Conservation (phyloP, 2,329 filamentous ascomycete genomes). For the Colletotrichum camelliae region DNA sequence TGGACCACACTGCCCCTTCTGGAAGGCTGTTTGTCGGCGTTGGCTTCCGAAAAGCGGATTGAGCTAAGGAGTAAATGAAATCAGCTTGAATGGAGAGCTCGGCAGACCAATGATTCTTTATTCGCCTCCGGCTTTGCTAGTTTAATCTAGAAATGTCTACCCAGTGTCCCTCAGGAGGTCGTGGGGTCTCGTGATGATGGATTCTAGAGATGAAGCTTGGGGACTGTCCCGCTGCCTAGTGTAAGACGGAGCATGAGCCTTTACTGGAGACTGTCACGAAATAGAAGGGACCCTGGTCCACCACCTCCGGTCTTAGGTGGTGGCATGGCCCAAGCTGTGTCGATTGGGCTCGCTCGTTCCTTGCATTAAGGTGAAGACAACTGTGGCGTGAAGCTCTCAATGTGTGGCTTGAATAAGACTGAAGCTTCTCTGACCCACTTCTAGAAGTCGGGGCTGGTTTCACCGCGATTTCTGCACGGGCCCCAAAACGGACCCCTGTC, state of each 20-base stretch:
- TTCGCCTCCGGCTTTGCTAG: neutral
- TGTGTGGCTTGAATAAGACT: neutral
- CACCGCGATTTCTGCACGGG: conserved; percentile 19
- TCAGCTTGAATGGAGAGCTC: neutral
- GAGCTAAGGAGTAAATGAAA: neutral
- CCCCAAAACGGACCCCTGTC: conserved; percentile 6
- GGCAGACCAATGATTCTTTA: neutral
- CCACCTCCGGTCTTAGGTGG: neutral
- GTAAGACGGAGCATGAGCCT: neutral
- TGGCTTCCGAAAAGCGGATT: neutral
- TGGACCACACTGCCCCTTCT: conserved; percentile 2
- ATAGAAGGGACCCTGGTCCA: conserved; percentile 14
- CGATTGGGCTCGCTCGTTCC: neutral
- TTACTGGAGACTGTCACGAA: neutral
- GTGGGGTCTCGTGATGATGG: conserved; percentile 1
- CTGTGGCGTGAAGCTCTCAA: neutral
- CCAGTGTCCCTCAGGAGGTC: neutral
- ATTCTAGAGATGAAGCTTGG: neutral
- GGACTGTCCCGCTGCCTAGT: neutral
- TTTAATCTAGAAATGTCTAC: neutral
- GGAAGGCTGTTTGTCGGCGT: neutral
- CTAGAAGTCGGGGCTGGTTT: conserved; percentile 4
- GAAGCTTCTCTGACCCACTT: neutral
- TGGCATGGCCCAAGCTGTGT: conserved; percentile 1
- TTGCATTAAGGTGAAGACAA: neutral